Evolutionary conservation across 352 stramenopile species (phyloP).

Genomic region (Phytophthora pisi): DNA sequence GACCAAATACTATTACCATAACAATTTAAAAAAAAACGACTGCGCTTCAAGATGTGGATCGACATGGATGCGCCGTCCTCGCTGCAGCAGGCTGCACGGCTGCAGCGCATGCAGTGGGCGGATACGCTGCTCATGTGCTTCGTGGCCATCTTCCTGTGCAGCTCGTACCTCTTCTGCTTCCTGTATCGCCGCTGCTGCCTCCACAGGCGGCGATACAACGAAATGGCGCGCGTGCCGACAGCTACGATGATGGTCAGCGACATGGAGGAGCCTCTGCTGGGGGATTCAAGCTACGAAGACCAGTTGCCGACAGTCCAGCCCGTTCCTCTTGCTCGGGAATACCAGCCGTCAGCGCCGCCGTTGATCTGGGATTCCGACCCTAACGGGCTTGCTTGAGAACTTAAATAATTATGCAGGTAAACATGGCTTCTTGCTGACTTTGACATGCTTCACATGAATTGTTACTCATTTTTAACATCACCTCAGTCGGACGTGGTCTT

Average conservation of each 20-base stretch:
- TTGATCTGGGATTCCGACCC: slow-evolving; percentile 42
- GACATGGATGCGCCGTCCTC: slow-evolving; percentile 18
- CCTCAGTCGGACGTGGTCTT: slow-evolving; percentile 11
- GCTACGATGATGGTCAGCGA: slow-evolving; percentile 51
- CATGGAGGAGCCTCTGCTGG: slow-evolving; percentile 73
- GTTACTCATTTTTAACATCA: background rate
- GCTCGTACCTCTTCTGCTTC: slow-evolving; percentile 58
- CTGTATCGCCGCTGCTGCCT: slow-evolving; percentile 49
- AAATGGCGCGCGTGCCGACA: slow-evolving; percentile 32
- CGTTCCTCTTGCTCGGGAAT: slow-evolving; percentile 54
- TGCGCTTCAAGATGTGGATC: slow-evolving; percentile 29
- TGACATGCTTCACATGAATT: background rate
- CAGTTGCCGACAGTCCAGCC: slow-evolving; percentile 40
- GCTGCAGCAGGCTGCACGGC: slow-evolving; percentile 14
- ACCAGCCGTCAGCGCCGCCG: slow-evolving; percentile 71
- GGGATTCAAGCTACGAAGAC: slow-evolving; percentile 47
- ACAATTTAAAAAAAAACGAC: slow-evolving; percentile 4
- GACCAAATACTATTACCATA: background rate
- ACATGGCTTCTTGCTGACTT: slow-evolving; percentile 8
- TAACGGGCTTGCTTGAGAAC: slow-evolving; percentile 4
- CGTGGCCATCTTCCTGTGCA: slow-evolving; percentile 51
- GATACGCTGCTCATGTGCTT: slow-evolving; percentile 48
- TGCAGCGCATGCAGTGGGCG: slow-evolving; percentile 39
- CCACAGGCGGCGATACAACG: slow-evolving; percentile 10
- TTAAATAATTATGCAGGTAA: slow-evolving; percentile 41